phyloP scores from a whole-genome alignment of 768 basidiomycete genomes.

The Lactarius sanguifluus region DNA sequence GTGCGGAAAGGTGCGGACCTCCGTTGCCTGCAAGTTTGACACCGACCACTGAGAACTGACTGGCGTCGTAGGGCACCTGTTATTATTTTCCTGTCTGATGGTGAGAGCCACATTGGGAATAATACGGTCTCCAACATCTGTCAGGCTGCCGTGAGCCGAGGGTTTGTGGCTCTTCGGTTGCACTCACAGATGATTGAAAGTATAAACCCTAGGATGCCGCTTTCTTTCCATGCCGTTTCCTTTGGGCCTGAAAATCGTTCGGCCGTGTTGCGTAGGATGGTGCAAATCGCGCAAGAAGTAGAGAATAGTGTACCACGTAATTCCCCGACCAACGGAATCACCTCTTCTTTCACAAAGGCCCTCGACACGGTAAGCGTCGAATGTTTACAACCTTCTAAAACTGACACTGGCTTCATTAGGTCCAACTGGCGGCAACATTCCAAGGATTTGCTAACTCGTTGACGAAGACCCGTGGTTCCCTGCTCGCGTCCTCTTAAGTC shows the following conservation, averaged over 20 bases:
- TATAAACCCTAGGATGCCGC: slow-evolving; percentile 43
- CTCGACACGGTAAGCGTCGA: slow-evolving; percentile 46
- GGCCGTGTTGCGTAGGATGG: slow-evolving; percentile 46
- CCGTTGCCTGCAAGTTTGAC: neutral
- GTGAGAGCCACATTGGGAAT: slow-evolving; percentile 46
- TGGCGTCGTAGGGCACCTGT: slow-evolving; percentile 44
- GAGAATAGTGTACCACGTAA: slow-evolving; percentile 46
- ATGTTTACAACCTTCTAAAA: neutral
- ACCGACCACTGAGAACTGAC: slow-evolving; percentile 14
- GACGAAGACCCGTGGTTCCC: slow-evolving; percentile 50
- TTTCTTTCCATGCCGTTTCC: slow-evolving; percentile 57
- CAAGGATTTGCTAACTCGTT: slow-evolving; percentile 56
- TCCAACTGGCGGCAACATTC: slow-evolving; percentile 56
- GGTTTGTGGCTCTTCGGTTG: slow-evolving; percentile 35
- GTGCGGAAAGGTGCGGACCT: slow-evolving; percentile 43
- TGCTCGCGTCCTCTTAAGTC: slow-evolving; percentile 36
- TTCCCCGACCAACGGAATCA: slow-evolving; percentile 33
- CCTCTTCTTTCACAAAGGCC: slow-evolving; percentile 51
- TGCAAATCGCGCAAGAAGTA: slow-evolving; percentile 47
- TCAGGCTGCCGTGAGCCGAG: slow-evolving; percentile 42
- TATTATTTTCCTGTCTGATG: slow-evolving; percentile 57
- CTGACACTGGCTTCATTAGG: slow-evolving; percentile 35
- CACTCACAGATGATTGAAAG: neutral
- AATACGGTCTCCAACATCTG: slow-evolving; percentile 42
- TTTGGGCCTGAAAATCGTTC: slow-evolving; percentile 44